Evolutionary conservation across 192 early-diverging fungal genomes (phyloP).

Genomic region (Hyaloraphidium curvatum): DNA sequence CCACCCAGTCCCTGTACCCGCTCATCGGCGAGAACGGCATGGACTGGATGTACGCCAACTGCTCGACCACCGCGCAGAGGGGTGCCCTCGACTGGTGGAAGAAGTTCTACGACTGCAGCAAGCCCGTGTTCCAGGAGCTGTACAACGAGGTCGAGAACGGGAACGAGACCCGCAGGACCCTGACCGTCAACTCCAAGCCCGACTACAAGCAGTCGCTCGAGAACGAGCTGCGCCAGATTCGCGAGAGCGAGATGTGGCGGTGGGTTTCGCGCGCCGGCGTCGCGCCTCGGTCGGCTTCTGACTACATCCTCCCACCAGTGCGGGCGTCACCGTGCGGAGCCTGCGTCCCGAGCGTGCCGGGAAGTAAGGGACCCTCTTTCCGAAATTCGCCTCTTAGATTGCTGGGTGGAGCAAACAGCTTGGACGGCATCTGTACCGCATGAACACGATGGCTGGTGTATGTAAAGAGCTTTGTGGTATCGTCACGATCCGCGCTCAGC

Average conservation of each 20-base stretch:
- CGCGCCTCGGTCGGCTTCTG: neutral
- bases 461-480: too few species aligned
- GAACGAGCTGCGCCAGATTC: slow-evolving; percentile 74
- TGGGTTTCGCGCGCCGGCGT: neutral
- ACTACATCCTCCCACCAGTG: neutral
- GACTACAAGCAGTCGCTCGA: slow-evolving; percentile 89
- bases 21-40: slow-evolving; percentile 90
- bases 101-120: slow-evolving; percentile 74
- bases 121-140: slow-evolving; percentile 83
- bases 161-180: slow-evolving; percentile 60
- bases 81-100: slow-evolving; percentile 96
- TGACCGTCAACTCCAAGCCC: slow-evolving; percentile 71
- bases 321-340: neutral
- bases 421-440: too few species aligned
- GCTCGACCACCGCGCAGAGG: slow-evolving; percentile 87
- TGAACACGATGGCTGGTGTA: too few species aligned
- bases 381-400: too few species aligned
- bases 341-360: slow-evolving; percentile 1
- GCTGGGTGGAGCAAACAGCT: too few species aligned
- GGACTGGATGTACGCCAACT: slow-evolving; percentile 98
- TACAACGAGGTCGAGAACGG: slow-evolving; percentile 77
- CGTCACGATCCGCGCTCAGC: too few species aligned
- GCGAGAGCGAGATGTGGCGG: slow-evolving; percentile 82
- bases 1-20: slow-evolving; percentile 92
- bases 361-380: too few species aligned